Evolutionary conservation across 768 basidiomycete species (phyloP).

Genomic region (Trametes punicea): DNA sequence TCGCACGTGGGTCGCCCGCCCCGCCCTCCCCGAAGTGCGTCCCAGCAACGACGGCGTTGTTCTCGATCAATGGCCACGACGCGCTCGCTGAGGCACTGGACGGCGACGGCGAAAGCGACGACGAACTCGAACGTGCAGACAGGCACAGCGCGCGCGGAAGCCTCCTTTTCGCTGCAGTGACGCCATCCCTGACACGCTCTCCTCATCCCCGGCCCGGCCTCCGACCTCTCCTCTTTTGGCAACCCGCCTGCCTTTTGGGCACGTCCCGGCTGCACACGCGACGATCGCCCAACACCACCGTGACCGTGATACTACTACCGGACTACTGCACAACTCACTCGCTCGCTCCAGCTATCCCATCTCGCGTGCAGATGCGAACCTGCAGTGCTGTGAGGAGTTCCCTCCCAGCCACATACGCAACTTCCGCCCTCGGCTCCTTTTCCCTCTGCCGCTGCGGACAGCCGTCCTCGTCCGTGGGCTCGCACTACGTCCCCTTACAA

Average conservation of each 20-base stretch:
- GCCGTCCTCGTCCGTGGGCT: background rate
- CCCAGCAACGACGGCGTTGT: background rate
- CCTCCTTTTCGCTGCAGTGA: conserved; percentile 5
- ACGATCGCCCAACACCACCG: background rate
- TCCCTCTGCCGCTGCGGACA: background rate
- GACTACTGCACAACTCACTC: background rate
- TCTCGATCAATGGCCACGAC: conserved; percentile 6
- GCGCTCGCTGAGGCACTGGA: too few species aligned
- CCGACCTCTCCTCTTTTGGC: background rate
- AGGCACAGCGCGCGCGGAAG: conserved; percentile 8
- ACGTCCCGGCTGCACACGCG: background rate
- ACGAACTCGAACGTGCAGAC: background rate
- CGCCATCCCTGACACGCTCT: conserved; percentile 9
- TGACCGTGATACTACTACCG: too few species aligned
- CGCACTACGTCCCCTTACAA: too few species aligned
- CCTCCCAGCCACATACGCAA: conserved; percentile 1
- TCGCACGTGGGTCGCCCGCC: background rate
- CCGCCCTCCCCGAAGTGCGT: background rate
- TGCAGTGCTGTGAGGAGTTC: background rate
- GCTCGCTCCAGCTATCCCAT: background rate
- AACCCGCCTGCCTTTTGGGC: background rate
- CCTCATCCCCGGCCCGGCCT: conserved; percentile 1
- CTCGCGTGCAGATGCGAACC: background rate
- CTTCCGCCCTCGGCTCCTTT: background rate
- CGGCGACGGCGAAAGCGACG: background rate